Conservation (phyloP, 2,329 filamentous ascomycete genomes). For the Fusarium sacchari region DNA sequence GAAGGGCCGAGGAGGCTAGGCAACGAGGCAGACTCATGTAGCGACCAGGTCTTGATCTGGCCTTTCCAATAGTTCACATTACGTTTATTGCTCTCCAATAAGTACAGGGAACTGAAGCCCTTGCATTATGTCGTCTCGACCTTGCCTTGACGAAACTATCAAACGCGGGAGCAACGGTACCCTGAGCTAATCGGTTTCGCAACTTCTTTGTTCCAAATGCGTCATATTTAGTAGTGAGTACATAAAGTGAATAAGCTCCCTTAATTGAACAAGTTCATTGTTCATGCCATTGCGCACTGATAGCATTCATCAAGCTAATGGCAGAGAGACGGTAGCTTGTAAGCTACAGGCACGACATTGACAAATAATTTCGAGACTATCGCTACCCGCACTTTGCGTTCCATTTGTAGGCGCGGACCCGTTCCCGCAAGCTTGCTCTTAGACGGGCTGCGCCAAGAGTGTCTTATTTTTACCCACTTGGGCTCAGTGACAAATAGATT, state of each 20-base stretch:
- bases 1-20: not conserved
- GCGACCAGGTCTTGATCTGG: rapidly evolving
- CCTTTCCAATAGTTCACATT: rapidly evolving
- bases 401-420: not conserved
- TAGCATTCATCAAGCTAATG: no score
- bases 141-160: no score
- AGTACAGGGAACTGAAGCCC: not conserved
- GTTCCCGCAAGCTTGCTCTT: not conserved
- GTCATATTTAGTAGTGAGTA: no score
- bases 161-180: rapidly evolving
- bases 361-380: not conserved
- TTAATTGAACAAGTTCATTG: rapidly evolving
- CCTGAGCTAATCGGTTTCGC: rapidly evolving
- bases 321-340: not conserved
- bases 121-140: not conserved
- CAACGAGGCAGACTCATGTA: not conserved
- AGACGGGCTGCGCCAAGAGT: not conserved
- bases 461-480: not conserved
- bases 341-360: rapidly evolving
- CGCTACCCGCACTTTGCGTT: not conserved
- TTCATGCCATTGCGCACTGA: not conserved
- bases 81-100: rapidly evolving
- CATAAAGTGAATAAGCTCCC: no score
- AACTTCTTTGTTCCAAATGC: not conserved
- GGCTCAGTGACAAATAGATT: not conserved